These are phyloP conservation scores for Camellia sinensis DNA, from an alignment of 148 eudicot genomes.

Conservation along the genomic window DNA sequence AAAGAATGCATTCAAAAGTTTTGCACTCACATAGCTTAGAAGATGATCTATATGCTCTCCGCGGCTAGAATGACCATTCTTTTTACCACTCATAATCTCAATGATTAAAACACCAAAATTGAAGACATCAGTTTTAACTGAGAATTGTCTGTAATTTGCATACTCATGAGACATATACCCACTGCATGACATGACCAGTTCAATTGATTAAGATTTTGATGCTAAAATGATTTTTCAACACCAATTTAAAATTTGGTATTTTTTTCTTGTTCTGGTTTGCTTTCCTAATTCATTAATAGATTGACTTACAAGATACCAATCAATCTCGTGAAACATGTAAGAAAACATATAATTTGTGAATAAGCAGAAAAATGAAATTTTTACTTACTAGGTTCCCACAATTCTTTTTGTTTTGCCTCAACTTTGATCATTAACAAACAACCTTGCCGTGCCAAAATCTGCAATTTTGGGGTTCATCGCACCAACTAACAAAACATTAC, in stretches of 20 bases:
- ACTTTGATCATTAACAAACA: neutral
- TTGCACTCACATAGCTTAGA: slow-evolving; percentile 31
- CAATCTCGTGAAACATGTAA: no score
- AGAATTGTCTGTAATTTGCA: slow-evolving; percentile 28
- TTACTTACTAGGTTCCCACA: neutral
- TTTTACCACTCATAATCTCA: slow-evolving; percentile 47
- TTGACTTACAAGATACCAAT: no score
- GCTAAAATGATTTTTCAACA: neutral
- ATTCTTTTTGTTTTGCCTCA: neutral
- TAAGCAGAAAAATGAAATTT: neutral
- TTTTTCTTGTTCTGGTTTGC: no score
- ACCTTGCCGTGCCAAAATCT: slow-evolving; percentile 45
- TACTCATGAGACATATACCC: slow-evolving; percentile 59
- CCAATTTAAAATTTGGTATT: no score
- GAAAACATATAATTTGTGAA: no score
- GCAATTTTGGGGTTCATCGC: slow-evolving; percentile 44
- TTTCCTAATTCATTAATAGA: no score
- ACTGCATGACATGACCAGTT: slow-evolving; percentile 9
- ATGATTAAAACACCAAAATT: slow-evolving; percentile 41
- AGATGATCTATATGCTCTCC: slow-evolving; percentile 23
- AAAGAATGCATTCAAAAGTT: no score
- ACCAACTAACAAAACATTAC: slow-evolving; percentile 35
- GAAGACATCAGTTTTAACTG: slow-evolving; percentile 43
- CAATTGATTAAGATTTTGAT: neutral
- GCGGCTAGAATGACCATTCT: slow-evolving; percentile 13